Percentiles rank a stretch among this genome's conserved stretches.
These are phyloP conservation scores for Mortierella claussenii DNA, from an alignment of 192 early-diverging fungal species.

Conservation along the genomic window DNA sequence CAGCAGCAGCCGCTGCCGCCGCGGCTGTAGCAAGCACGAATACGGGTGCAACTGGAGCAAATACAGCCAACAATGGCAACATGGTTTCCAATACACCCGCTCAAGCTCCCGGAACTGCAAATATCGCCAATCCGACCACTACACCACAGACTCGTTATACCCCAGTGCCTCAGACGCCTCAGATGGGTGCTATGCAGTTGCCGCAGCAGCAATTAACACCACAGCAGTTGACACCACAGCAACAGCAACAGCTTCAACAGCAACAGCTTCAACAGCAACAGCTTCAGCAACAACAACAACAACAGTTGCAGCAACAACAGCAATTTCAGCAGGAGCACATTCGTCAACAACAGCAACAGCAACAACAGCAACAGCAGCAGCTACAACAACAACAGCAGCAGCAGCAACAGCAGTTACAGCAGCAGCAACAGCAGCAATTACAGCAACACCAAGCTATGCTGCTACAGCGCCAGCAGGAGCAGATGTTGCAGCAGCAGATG, in stretches of 20 bases:
- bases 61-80: neutral
- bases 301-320: constrained; percentile 15
- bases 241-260: constrained; percentile 8
- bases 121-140: neutral
- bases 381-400: constrained; percentile 17
- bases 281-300: constrained; percentile 6
- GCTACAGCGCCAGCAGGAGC: constrained; percentile 13
- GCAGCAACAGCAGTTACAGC: constrained; percentile 14
- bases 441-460: constrained; percentile 16
- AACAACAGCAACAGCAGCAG: neutral
- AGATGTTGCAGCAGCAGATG: constrained; percentile 8
- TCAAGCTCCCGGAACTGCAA: neutral
- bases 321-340: constrained; percentile 12
- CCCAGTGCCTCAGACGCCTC: constrained; percentile 51
- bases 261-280: constrained; percentile 10
- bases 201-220: constrained; percentile 36
- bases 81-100: neutral
- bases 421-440: constrained; percentile 14
- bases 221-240: constrained; percentile 16
- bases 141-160: constrained; percentile 48
- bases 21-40: neutral
- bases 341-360: constrained; percentile 15
- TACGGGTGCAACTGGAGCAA: neutral
- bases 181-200: constrained; percentile 41
- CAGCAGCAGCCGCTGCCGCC: constrained; percentile 5